A percentile compares a stretch with the other conserved stretches of the same genome.
phyloP scores from a whole-genome alignment of 768 basidiomycete genomes.

The Tylopilus vinaceipallidus region DNA sequence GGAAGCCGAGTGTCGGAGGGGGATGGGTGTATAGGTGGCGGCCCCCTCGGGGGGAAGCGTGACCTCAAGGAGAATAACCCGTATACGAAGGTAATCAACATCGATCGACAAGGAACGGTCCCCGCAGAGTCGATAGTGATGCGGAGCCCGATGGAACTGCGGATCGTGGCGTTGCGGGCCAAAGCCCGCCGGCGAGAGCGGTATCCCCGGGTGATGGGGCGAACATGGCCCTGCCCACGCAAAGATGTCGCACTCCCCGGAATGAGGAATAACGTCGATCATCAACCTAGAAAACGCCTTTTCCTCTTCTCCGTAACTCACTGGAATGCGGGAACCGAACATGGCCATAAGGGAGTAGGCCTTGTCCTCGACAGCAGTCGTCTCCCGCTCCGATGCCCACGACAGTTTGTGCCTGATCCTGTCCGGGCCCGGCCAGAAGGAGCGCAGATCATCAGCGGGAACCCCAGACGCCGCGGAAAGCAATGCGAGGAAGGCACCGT shows the following conservation, averaged over 20 bases:
- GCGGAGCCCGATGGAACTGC: background rate
- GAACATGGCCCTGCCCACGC: slow-evolving; percentile 23
- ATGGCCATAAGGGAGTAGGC: slow-evolving; percentile 22
- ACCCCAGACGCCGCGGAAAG: slow-evolving; percentile 16
- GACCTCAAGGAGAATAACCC: slow-evolving; percentile 11
- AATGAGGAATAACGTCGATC: slow-evolving; percentile 12
- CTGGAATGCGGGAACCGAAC: slow-evolving; percentile 10
- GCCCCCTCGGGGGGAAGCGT: background rate
- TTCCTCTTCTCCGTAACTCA: slow-evolving; percentile 13
- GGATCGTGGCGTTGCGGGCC: background rate
- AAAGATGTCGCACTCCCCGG: slow-evolving; percentile 21
- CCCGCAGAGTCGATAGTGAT: slow-evolving; percentile 21
- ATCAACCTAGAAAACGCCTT: slow-evolving; percentile 20
- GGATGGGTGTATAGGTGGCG: background rate
- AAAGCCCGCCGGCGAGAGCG: slow-evolving; percentile 15
- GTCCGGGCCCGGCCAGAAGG: slow-evolving; percentile 19
- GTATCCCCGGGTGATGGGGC: slow-evolving; percentile 5
- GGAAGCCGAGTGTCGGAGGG: background rate
- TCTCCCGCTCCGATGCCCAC: slow-evolving; percentile 19
- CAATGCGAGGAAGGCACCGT: slow-evolving; percentile 6
- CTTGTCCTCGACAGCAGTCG: slow-evolving; percentile 10
- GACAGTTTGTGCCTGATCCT: slow-evolving; percentile 18
- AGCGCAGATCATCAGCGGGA: slow-evolving; percentile 11
- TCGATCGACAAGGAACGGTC: slow-evolving; percentile 18
- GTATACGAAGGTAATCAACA: slow-evolving; percentile 4